These are phyloP conservation scores for Biancaea sappan DNA, from an alignment of 306 rosid species.

Conservation along the genomic window DNA sequence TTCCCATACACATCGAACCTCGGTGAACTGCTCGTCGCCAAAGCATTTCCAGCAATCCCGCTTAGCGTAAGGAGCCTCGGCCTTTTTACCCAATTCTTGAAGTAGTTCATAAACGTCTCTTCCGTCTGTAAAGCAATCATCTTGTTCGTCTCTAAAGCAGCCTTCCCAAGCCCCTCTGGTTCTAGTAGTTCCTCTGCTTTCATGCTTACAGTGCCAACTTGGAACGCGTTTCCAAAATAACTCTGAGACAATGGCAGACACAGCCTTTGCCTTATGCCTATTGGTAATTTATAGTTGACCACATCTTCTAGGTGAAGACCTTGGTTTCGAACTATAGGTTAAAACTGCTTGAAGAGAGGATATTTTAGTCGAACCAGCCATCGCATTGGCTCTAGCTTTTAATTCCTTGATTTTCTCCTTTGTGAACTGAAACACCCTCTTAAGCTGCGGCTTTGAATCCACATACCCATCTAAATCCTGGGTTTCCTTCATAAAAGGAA, in stretches of 20 bases:
- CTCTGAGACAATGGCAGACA: constrained; percentile 16
- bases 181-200: constrained; percentile 29
- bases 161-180: neutral
- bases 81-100: constrained; percentile 23
- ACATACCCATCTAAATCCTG: neutral
- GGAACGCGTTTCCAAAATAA: constrained; percentile 31
- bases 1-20: constrained; percentile 43
- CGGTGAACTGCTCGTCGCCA: constrained; percentile 36
- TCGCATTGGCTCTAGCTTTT: constrained; percentile 38
- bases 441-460: neutral
- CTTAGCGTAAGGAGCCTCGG: neutral
- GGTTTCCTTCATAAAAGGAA: neutral
- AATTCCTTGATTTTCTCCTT: constrained; percentile 25
- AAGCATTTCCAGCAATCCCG: neutral
- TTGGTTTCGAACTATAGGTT: constrained; percentile 25
- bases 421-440: constrained; percentile 33
- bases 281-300: neutral
- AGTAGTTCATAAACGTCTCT: neutral
- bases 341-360: constrained; percentile 44
- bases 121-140: too few species aligned
- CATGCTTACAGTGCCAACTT: neutral
- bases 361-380: constrained; percentile 6
- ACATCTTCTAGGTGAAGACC: constrained; percentile 10
- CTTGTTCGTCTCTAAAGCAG: too few species aligned
- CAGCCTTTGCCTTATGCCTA: constrained; percentile 36